Base-by-base conservation (phyloP, 371 early-diverging fungal genomes). In the Mucor circinelloides region DNA sequence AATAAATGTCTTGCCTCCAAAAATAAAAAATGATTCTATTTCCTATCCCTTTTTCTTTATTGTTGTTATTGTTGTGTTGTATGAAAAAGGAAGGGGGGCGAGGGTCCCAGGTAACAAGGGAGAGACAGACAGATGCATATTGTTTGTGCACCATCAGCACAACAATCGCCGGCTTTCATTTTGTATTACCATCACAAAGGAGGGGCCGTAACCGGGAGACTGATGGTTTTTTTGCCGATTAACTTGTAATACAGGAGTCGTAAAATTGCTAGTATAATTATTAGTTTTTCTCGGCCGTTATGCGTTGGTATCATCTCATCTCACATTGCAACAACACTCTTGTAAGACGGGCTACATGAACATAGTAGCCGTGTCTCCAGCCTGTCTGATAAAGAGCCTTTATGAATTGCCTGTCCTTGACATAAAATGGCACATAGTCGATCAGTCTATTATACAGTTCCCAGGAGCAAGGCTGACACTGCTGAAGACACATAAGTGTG, bases 401-500 rank as follows among this genome's bases (percentile, higher is more conserved):
- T 1, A 63, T 48, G 44, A 72, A 72, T 0, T 27, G 6, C 0
- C 0, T 2, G 31, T 72, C 72, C 2, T 58, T 10, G 12, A 17
- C 15, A 54, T 72, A 72, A 52, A 54, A 65, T 8, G 30, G 23
- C 3, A 52, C 61, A 32, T 62, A 27, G 6, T 50, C n/a, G 7
- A 68, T 58, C 13, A 72, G 28, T 6, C 25, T 10, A 12, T 32
- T 3, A 12, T 58, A 23, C 10, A 42, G 15, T 27, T n/a, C 25
- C 17, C 30, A 12, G 23, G 63, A 28, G 54, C 68, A 66, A 2
- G 31, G 23, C n/a, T 30, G 34, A 12, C 6, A 25, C 9, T 40
- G 34, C 38, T 63, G 42, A 23, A 74, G 32, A 46, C 64, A 70
- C 7, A 67, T 2, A 4, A 74, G 62, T 13, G 71, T 48, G 1